A percentile compares a stretch with the other conserved stretches of the same genome.
Evolutionary conservation across 495 filamentous ascomycete genomes (phyloP).

Genomic region (Penicillium silybi): DNA sequence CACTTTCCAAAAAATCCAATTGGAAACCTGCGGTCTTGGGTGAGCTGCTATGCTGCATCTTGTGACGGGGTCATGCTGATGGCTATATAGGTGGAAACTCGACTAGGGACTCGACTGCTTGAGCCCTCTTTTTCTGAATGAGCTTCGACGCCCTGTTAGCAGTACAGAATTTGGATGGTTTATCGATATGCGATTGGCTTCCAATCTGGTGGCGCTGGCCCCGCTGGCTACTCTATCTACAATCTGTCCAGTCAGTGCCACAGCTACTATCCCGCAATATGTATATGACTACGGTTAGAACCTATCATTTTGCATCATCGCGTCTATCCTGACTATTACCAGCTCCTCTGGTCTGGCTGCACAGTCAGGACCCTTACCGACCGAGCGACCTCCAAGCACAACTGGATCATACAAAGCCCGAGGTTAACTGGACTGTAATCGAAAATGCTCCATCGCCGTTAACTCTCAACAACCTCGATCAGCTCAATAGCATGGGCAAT

Average conservation of each 20-base stretch:
- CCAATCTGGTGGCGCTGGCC: constrained; percentile 5
- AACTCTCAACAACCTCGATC: constrained; percentile 53
- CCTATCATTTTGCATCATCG: not conserved
- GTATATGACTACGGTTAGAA: constrained; percentile 26
- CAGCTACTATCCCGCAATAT: constrained; percentile 23
- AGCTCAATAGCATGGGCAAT: constrained; percentile 47
- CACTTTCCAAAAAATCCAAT: not conserved
- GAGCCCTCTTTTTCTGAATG: no score
- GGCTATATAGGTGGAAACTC: not conserved
- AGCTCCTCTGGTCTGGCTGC: constrained; percentile 53
- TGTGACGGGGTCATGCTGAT: constrained; percentile 8
- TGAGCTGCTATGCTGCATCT: not conserved
- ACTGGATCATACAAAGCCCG: constrained; percentile 50
- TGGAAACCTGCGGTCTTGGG: not conserved
- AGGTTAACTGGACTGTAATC: constrained; percentile 49
- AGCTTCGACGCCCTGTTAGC: not conserved
- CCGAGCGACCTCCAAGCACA: constrained; percentile 58
- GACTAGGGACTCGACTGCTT: not conserved
- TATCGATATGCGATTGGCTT: constrained; percentile 12
- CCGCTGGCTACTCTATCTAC: not conserved
- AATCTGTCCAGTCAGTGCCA: not conserved
- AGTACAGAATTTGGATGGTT: not conserved
- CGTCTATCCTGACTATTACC: not conserved
- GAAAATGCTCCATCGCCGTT: constrained; percentile 38
- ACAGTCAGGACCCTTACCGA: constrained; percentile 53